A percentile compares a stretch with the other conserved stretches of the same genome.
Evolutionary conservation across 2,329 filamentous ascomycete species (phyloP).

Genomic region (Thelonectria discophora): DNA sequence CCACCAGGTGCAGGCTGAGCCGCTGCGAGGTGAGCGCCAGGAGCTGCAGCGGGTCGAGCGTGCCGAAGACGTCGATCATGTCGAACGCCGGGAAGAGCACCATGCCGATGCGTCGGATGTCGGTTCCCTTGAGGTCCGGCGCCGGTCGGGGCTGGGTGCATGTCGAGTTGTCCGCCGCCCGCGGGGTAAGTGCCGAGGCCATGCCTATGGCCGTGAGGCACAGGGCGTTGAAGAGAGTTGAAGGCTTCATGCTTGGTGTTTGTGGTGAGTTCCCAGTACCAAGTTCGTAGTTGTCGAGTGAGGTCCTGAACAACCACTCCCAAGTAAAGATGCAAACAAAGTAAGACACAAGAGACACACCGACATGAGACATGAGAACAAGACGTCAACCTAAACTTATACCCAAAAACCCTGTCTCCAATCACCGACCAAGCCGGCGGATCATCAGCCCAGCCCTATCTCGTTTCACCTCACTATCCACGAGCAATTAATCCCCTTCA

Average conservation of each 20-base stretch:
- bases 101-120: constrained; percentile 50
- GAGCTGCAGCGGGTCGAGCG: constrained; percentile 56
- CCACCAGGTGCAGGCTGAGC: constrained; percentile 54
- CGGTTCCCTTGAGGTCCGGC: constrained; percentile 32
- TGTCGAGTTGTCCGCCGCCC: constrained; percentile 9
- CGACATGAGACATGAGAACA: no score
- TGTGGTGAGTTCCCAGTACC: no score
- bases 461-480: neutral
- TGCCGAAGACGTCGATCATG: constrained; percentile 56
- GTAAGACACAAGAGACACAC: no score
- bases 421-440: neutral
- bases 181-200: constrained; percentile 19
- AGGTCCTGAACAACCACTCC: no score
- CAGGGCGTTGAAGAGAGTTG: constrained; percentile 20
- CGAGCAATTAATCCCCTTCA: neutral
- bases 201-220: constrained; percentile 19
- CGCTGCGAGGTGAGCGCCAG: constrained; percentile 45
- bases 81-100: constrained; percentile 57
- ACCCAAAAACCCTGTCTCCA: neutral
- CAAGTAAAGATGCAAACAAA: no score
- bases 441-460: neutral
- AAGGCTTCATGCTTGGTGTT: constrained; percentile 31
- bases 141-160: constrained; percentile 37
- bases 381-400: no score
- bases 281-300: no score